Evolutionary conservation across 768 basidiomycete genomes (phyloP).

Genomic region (Lentinula raphanica): DNA sequence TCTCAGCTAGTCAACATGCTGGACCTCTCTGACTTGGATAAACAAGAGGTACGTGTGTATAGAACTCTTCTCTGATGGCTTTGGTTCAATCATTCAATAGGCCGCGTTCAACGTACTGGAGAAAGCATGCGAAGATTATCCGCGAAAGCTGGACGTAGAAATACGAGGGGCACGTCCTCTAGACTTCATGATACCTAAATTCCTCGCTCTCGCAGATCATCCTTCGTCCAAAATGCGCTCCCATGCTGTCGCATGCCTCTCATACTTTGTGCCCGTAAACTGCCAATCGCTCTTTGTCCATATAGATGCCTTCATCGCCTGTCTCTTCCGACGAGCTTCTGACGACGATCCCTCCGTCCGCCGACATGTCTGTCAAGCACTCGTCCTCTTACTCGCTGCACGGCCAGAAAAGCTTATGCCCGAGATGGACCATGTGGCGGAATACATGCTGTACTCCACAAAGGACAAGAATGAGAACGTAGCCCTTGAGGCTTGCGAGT

Average conservation of each 20-base stretch:
- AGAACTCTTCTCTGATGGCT: constrained; percentile 7
- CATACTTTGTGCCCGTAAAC: constrained; percentile 85
- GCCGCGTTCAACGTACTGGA: constrained; percentile 91
- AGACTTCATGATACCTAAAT: constrained; percentile 95
- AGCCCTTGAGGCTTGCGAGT: constrained; percentile 97
- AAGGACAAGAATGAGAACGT: constrained; percentile 97
- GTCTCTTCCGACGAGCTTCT: constrained; percentile 90
- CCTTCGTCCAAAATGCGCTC: constrained; percentile 84
- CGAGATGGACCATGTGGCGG: constrained; percentile 90
- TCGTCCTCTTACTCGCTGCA: constrained; percentile 87
- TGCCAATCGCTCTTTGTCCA: constrained; percentile 85
- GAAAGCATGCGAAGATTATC: constrained; percentile 96
- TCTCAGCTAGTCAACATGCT: constrained; percentile 77
- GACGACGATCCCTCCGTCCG: constrained; percentile 94
- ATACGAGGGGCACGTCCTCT: constrained; percentile 90
- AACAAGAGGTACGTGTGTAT: constrained; percentile 72
- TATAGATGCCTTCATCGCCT: constrained; percentile 90
- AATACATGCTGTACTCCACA: constrained; percentile 98
- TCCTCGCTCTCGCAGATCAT: constrained; percentile 84
- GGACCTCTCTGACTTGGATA: constrained; percentile 66
- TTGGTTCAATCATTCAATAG: constrained; percentile 28
- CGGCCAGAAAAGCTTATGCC: constrained; percentile 96
- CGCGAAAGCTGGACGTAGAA: constrained; percentile 90
- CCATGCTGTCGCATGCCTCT: constrained; percentile 90
- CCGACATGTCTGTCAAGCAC: constrained; percentile 91